phyloP scores from a whole-genome alignment of 345 rosid species.

The Punica granatum region DNA sequence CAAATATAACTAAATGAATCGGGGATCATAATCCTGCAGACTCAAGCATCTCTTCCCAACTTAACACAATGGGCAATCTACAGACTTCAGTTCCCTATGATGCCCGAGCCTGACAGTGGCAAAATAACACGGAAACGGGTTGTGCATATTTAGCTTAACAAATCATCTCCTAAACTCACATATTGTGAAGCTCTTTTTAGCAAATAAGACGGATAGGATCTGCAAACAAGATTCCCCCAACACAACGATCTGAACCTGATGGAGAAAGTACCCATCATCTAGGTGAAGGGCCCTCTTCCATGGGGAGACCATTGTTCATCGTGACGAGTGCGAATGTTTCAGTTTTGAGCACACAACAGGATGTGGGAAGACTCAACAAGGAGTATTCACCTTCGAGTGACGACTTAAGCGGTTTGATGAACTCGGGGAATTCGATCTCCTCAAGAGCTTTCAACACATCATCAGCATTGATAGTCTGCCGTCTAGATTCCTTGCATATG shows the following conservation, averaged over 20 bases:
- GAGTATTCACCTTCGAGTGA: conserved; percentile 37
- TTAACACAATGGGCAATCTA: neutral
- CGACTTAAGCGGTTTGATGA: conserved; percentile 40
- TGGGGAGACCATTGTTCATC: neutral
- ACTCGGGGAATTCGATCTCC: conserved; percentile 59
- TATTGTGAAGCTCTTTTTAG: neutral
- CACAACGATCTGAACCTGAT: neutral
- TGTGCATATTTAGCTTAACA: neutral
- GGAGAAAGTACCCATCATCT: neutral
- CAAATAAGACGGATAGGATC: neutral
- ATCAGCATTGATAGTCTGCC: conserved; percentile 58
- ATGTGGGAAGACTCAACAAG: neutral
- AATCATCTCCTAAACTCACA: neutral
- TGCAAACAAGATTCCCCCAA: neutral
- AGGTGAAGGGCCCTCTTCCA: no score
- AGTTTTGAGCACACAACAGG: neutral
- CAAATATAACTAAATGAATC: neutral
- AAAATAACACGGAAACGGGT: neutral
- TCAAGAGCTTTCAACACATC: conserved; percentile 53
- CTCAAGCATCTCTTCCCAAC: neutral
- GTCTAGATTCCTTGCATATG: conserved; percentile 58
- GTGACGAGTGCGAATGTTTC: neutral
- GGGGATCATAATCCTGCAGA: neutral
- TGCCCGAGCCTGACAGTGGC: no score
- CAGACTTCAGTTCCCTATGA: neutral